Evolutionary conservation across 306 rosid genomes (phyloP), one percentile per base, ranked within the genome.

Genomic region (Rosa multiflora): DNA sequence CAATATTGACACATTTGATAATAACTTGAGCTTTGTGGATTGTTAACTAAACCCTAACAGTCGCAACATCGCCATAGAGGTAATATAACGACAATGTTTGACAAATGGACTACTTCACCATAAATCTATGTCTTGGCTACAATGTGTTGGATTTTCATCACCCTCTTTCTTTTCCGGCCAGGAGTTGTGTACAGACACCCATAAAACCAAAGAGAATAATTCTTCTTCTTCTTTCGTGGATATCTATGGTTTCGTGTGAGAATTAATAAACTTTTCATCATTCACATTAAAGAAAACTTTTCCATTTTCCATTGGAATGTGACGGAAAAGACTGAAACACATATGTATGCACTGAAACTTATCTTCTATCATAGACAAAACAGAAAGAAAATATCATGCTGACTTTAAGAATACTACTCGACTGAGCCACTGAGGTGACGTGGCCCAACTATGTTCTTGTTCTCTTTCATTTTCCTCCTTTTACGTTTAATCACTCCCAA

Each of bases 301-400:
- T 5, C 67, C 1, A 15, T 18, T 5, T 69, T 12, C 70, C 21
- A 18, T 26, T 15, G 55, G 66, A 68, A 68, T 69, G n/a, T n/a
- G 76, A 68, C 48, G 58, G 80, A 68, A 68, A 58, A 20, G 80
- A 81, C 71, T 23, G 26, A 10, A 53, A 56, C 47, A 21, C 48
- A 39, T 5, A 53, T 13, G 67, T 59, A 72, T 73, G 26, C 72
- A 11, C 10, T 35, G 70, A 32, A 52, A 8, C 18, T 53, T 21
- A 59, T 75, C 13, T 18, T 23, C 8, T 76, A 70, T 48, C 59
- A 10, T 62, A 55, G n/a, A 73, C n/a, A 74, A 55, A 63, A 62
- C 59, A 46, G 74, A 61, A 74, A 64, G 75, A 80, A 46, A 73
- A 64, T 64, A n/a, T 64, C 52, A 61, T 51, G 71, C 55, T 47